A percentile compares a stretch with the other conserved stretches of the same genome.
Evolutionary conservation across 352 stramenopile species (phyloP).

Genomic region (Pythium utonaiense): DNA sequence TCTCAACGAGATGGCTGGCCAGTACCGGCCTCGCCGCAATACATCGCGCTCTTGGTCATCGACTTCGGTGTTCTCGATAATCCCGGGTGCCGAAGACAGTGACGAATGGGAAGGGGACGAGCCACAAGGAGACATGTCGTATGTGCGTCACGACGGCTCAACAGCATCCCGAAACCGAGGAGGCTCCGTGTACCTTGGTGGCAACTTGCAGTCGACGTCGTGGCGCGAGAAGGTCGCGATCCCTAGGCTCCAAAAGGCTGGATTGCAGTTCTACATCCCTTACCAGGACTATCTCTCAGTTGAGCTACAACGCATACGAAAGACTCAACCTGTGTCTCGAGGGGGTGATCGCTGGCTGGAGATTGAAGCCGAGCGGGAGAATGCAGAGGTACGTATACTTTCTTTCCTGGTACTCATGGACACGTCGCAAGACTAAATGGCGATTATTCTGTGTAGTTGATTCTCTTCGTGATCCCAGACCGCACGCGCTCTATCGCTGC

Average conservation of each 20-base stretch:
- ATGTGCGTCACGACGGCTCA: conserved; percentile 41
- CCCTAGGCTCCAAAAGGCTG: conserved; percentile 61
- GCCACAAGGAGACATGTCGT: conserved; percentile 19
- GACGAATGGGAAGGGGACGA: conserved; percentile 18
- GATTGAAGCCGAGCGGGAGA: conserved; percentile 55
- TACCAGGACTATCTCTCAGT: conserved; percentile 71
- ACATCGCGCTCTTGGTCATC: conserved; percentile 67
- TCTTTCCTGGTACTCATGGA: background rate
- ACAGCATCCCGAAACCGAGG: conserved; percentile 44
- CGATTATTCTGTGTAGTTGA: conserved; percentile 33
- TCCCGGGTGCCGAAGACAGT: conserved; percentile 33
- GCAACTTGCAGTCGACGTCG: conserved; percentile 64
- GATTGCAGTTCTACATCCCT: conserved; percentile 73
- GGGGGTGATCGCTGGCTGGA: conserved; percentile 42
- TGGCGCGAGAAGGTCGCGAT: conserved; percentile 78
- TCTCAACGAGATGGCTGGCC: conserved; percentile 60
- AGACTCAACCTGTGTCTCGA: conserved; percentile 26
- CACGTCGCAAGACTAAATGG: no score
- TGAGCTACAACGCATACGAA: conserved; percentile 38
- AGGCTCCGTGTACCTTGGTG: conserved; percentile 70
- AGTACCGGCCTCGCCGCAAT: conserved; percentile 42
- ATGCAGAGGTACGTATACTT: conserved; percentile 43
- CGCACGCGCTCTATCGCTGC: conserved; percentile 71
- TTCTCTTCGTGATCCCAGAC: conserved; percentile 80
- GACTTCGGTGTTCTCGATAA: conserved; percentile 39